Base-by-base conservation (phyloP, 2,329 filamentous ascomycete species). In the Exophiala calicioides region DNA sequence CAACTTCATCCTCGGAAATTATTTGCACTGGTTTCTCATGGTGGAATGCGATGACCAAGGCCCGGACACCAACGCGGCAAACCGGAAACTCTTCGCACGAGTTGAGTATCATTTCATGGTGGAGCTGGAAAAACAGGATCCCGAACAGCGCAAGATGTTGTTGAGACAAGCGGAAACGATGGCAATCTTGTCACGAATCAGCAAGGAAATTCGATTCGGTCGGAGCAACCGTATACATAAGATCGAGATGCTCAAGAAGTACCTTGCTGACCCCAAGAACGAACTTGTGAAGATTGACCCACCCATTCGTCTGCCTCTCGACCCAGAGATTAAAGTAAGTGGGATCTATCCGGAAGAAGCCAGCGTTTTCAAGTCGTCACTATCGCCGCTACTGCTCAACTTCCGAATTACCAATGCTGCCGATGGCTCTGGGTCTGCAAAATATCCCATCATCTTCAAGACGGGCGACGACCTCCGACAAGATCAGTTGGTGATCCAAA, bases 1-100 rank as follows among this genome's bases (percentile, higher is more conserved):
- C 52, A 97, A 95, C 62, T 88, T 96, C 61, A 85, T 86, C 50
- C 78, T 98, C 1, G 93, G 91, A 21, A 98, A 95, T 64, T 95
- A 94, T 68, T 81, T 98, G 43, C 88, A 96, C 66, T 98, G 93
- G 93, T 98, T 97, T 66, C 77, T 98, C 2, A 96, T 96, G 84
- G 93, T 98, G 1, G 94, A 98, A 69, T 94, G 90, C 58, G 89
- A 94, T 58, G 91, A 96, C 64, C 68, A 71, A 29, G 90, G 86
- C 56, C 81, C 82, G 3, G 85, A 89, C 32, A 88, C 90, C 58
- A 78, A 82, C 16, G 75, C 81, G 3, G 35, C 48, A 13, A 86
- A 91, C 62, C 85, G 88, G 34, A 87, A 88, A 53, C 82, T 97
- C 13, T 98, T 95, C 67, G 85, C 88, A 20, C 90, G 91, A 59